phyloP scores from a whole-genome alignment of 805 yeast genomes.

The Isabelozyma rhagii region DNA sequence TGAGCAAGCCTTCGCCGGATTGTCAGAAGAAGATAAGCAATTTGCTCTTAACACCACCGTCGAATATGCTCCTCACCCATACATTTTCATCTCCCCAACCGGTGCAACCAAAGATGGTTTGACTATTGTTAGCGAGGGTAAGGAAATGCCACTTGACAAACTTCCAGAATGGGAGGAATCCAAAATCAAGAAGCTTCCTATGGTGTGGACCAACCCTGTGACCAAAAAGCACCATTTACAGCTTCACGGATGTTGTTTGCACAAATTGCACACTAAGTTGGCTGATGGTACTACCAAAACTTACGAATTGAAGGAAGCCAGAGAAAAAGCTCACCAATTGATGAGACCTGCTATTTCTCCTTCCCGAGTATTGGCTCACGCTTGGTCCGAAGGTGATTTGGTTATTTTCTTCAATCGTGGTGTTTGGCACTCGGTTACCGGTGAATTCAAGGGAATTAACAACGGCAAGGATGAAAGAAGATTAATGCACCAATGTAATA shows the following conservation, averaged over 20 bases:
- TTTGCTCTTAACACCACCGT: conserved; percentile 76
- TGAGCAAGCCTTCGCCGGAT: conserved; percentile 65
- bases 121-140: conserved; percentile 78
- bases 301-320: conserved; percentile 67
- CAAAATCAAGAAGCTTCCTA: conserved; percentile 73
- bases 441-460: conserved; percentile 59
- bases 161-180: conserved; percentile 82
- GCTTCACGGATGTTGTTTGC: conserved; percentile 85
- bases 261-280: conserved; percentile 51
- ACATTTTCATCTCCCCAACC: conserved; percentile 77
- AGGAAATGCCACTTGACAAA: conserved; percentile 62
- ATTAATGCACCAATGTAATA: conserved; percentile 91
- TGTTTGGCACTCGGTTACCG: conserved; percentile 89
- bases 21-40: conserved; percentile 68
- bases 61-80: conserved; percentile 90
- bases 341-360: conserved; percentile 89
- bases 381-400: conserved; percentile 81
- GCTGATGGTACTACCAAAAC: conserved; percentile 48
- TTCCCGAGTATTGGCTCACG: conserved; percentile 69
- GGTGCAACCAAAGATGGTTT: conserved; percentile 83
- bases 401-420: conserved; percentile 87
- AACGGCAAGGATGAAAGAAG: conserved; percentile 67
- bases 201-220: conserved; percentile 91
- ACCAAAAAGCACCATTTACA: conserved; percentile 81
- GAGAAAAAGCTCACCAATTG: conserved; percentile 64